Evolutionary conservation across 345 rosid genomes (phyloP), one percentile per base, ranked within the genome.

Genomic region (Anastatica hierochuntica): DNA sequence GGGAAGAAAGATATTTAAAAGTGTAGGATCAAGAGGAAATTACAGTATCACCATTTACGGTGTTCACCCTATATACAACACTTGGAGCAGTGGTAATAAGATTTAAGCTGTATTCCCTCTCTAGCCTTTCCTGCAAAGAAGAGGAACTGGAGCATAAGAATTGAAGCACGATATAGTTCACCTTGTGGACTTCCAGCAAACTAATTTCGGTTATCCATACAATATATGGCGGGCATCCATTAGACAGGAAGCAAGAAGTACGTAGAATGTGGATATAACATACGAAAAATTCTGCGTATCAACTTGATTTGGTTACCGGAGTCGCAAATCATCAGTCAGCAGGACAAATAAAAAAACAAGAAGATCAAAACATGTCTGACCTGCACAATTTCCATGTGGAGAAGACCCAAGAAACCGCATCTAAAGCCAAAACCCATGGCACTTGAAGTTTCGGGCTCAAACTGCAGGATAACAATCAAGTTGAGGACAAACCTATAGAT

Each of bases 351-450:
- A 48, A 45, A 19, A 40, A 56, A 57, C 20, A 62, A 44, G 18
- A 53, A 14, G 23, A 38, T 34, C 17, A 5, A 64, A 62, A 58
- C 33, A 49, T 16, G 46, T 53, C 70, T 74, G 53, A 78, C 98
- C 96, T 92, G 98, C 63, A 92, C 96, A 67, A 92, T 92, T 83
- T 92, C 98, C 98, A 92, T 84, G 76, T 90, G 98, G 41, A 90
- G 98, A 72, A 90, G 96, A 68, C 98, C 98, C 81, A 90, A 66
- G 76, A 87, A 90, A 45, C 98, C 98, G 46, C 98, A 90, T 67
- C 98, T 81, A 76, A 87, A 90, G 62, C 96, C 98, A 76, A 87
- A 90, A 58, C 98, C 98, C 98, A 90, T 90, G 59, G 98, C 98
- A 71, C 76, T 90, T 66, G 98, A 90, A 43, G 85, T 70, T 79